Evolutionary conservation across 31 red algal species (phyloP).

Genomic region (Porphyra umbilicalis): DNA sequence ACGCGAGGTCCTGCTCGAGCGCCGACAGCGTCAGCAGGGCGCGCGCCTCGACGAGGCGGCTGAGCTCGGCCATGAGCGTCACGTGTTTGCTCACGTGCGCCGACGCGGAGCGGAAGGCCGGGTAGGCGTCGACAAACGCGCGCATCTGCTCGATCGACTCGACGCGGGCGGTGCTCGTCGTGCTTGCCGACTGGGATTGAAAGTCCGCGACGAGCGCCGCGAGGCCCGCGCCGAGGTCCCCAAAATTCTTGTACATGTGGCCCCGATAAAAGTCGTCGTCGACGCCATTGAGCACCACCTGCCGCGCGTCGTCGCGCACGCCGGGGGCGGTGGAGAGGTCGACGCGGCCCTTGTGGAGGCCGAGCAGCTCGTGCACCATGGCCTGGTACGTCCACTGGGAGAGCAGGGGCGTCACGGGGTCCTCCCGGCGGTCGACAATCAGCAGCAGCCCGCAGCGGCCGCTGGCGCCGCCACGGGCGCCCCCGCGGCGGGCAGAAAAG

Average conservation of each 20-base stretch:
- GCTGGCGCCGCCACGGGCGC: slow-evolving; percentile 6
- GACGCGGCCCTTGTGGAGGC: slow-evolving; percentile 70
- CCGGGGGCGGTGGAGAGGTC: slow-evolving; percentile 37
- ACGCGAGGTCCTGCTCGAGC: slow-evolving; percentile 93
- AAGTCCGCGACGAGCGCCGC: slow-evolving; percentile 76
- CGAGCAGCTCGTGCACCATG: slow-evolving; percentile 90
- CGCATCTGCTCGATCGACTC: slow-evolving; percentile 85
- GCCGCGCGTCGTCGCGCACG: slow-evolving; percentile 56
- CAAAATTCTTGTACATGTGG: slow-evolving; percentile 88
- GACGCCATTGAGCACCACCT: slow-evolving; percentile 61
- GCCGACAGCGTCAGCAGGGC: slow-evolving; percentile 73
- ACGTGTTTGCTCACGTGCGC: slow-evolving; percentile 92
- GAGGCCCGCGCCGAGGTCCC: slow-evolving; percentile 79
- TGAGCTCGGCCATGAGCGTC: slow-evolving; percentile 75
- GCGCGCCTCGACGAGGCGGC: slow-evolving; percentile 53
- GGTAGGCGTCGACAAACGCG: slow-evolving; percentile 78
- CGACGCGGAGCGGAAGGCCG: slow-evolving; percentile 80
- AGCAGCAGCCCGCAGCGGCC: slow-evolving; percentile 25
- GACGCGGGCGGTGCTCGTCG: slow-evolving; percentile 15
- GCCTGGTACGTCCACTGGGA: slow-evolving; percentile 97
- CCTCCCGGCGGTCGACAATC: slow-evolving; percentile 76
- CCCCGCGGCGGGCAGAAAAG: slow-evolving; percentile 44
- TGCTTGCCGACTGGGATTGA: slow-evolving; percentile 42
- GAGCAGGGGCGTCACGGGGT: slow-evolving; percentile 86
- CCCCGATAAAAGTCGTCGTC: slow-evolving; percentile 73